These are phyloP conservation scores for Nakazawaea ishiwadae DNA, from an alignment of 805 yeast genomes.

Conservation along the genomic window DNA sequence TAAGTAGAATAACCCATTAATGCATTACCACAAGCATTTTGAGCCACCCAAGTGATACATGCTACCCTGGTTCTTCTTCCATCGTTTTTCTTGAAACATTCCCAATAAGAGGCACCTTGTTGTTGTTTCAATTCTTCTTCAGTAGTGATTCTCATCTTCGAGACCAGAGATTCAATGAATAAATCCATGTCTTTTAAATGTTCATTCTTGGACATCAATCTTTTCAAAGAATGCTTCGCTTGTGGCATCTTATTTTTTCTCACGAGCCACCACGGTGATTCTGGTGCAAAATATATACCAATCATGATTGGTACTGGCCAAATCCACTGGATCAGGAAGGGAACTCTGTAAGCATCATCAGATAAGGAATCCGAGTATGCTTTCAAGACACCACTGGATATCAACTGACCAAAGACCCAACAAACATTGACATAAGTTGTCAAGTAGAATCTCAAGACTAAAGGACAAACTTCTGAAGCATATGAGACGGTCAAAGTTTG, in stretches of 20 bases:
- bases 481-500: slow-evolving; percentile 47
- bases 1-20: slow-evolving; percentile 47
- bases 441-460: slow-evolving; percentile 43
- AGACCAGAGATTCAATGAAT: slow-evolving; percentile 29
- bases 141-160: slow-evolving; percentile 41
- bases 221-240: slow-evolving; percentile 36
- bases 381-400: slow-evolving; percentile 46
- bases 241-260: slow-evolving; percentile 34
- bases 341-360: slow-evolving; percentile 43
- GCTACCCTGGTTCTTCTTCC: slow-evolving; percentile 49
- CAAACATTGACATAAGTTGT: slow-evolving; percentile 47
- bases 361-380: slow-evolving; percentile 22
- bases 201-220: slow-evolving; percentile 20
- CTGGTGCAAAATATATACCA: slow-evolving; percentile 45
- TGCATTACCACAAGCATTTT: slow-evolving; percentile 39
- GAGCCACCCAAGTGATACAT: slow-evolving; percentile 39
- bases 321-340: slow-evolving; percentile 58
- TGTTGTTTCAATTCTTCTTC: slow-evolving; percentile 21
- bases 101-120: slow-evolving; percentile 19
- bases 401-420: slow-evolving; percentile 55
- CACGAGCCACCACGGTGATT: slow-evolving; percentile 55
- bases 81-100: slow-evolving; percentile 45
- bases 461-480: slow-evolving; percentile 55
- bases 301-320: slow-evolving; percentile 48
- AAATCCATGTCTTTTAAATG: not conserved